Evolutionary conservation across 768 basidiomycete species (phyloP), one percentile per base, ranked within the genome.

Genomic region (Kwoniella newhampshirensis): DNA sequence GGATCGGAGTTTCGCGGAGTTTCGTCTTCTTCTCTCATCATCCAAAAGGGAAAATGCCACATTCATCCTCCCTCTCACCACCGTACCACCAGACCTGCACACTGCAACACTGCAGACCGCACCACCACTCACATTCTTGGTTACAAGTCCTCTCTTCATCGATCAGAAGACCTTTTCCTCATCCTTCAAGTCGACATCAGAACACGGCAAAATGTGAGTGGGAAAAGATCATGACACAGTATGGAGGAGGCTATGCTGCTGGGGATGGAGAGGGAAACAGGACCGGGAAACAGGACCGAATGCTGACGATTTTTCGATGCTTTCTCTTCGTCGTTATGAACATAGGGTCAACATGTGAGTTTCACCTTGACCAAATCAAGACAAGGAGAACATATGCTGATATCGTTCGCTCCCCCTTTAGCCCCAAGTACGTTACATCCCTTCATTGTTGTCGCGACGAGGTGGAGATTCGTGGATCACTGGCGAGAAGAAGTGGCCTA

Each of bases 341-440:
- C 28, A 55, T 51, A 74, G 74, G 72, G 72, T 74, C 54, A 74
- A 74, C 74, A 72, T 75, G 70, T 74, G 55, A 71, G 68, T 72
- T 40, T 30, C 7, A 35, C 39, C 18, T 15, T 44, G 21, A 8
- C 36, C 7, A 25, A 46, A 8, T 27, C 12, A 11, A 46, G 47
- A 20, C 20, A 13, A 57, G 1, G 27, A n/a, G 32, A 47, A 20
- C 18, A 21, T n/a, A 37, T 51, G 53, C 64, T 68, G 70, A 68
- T 55, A 20, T 40, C 44, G 36, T 35, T 51, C 26, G 39, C 39
- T 23, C 36, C 44, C 42, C 41, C 27, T 25, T 50, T 51, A 73
- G 69, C 64, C 71, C 69, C 53, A 71, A 71, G 71, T 71, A 63
- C 58, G 71, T 70, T 61, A 5, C 11, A 17, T 17, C 39, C 30